phyloP scores from a whole-genome alignment of 768 basidiomycete species.

The Omphalotus guepiniiformis region DNA sequence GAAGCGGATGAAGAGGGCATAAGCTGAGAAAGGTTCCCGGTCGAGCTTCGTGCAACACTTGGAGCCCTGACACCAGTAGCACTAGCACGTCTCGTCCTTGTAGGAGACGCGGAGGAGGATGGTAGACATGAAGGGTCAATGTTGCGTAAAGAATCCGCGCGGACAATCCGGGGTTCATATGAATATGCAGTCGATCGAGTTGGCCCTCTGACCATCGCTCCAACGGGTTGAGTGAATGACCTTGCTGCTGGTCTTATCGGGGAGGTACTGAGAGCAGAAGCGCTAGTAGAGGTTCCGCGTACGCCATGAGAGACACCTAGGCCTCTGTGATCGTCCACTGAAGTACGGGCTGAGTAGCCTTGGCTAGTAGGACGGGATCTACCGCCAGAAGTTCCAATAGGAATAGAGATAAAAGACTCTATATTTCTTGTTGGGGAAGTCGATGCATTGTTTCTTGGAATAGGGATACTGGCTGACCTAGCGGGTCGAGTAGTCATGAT shows the following conservation, averaged over 20 bases:
- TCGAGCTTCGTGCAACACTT: slow-evolving; percentile 20
- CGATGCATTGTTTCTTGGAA: slow-evolving; percentile 40
- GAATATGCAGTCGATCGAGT: slow-evolving; percentile 20
- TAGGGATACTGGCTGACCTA: slow-evolving; percentile 66
- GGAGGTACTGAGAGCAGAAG: slow-evolving; percentile 24
- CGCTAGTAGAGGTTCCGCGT: slow-evolving; percentile 24
- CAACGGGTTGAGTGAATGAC: slow-evolving; percentile 35
- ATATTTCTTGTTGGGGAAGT: slow-evolving; percentile 53
- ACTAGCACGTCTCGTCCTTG: slow-evolving; percentile 33
- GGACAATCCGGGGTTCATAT: slow-evolving; percentile 58
- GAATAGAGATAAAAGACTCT: slow-evolving; percentile 54
- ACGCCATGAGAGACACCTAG: slow-evolving; percentile 26
- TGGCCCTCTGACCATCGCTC: slow-evolving; percentile 26
- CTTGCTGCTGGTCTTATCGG: slow-evolving; percentile 40
- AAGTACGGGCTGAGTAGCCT: slow-evolving; percentile 23
- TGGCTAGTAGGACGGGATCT: slow-evolving; percentile 36
- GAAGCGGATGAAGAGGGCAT: slow-evolving; percentile 29
- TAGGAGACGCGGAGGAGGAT: slow-evolving; percentile 32
- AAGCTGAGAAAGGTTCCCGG: slow-evolving; percentile 22
- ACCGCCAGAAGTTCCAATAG: slow-evolving; percentile 38
- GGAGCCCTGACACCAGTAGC: slow-evolving; percentile 13
- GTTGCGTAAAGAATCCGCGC: slow-evolving; percentile 42
- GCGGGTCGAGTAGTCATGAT: slow-evolving; percentile 32
- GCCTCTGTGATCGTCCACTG: slow-evolving; percentile 33
- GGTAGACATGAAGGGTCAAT: slow-evolving; percentile 44